Evolutionary conservation across 2,329 filamentous ascomycete species (phyloP).

Genomic region (Pestalotiopsis sp.): DNA sequence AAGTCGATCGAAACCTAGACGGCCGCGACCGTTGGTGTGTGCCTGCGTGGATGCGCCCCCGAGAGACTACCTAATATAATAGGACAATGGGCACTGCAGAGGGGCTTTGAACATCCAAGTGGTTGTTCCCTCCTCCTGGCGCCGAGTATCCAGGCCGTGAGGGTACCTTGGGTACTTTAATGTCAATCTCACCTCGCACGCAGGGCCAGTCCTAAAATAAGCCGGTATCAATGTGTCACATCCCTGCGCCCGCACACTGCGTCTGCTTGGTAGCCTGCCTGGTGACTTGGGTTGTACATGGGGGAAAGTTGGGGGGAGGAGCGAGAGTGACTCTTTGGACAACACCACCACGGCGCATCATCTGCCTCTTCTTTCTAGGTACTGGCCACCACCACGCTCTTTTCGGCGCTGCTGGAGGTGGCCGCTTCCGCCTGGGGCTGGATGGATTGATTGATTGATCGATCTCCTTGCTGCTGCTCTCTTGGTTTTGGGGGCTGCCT

Average conservation of each 20-base stretch:
- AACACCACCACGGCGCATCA: constrained; percentile 21
- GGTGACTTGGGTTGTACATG: constrained; percentile 4
- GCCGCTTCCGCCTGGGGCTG: not conserved
- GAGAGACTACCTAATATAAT: not conserved
- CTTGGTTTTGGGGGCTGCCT: constrained; percentile 11
- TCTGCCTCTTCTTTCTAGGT: constrained; percentile 28
- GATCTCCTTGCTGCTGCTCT: not conserved
- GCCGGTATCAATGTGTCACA: constrained; percentile 8
- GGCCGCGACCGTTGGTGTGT: not conserved
- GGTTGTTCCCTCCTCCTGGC: not conserved
- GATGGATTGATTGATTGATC: not conserved
- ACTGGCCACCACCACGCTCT: constrained; percentile 14
- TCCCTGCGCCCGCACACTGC: constrained; percentile 28
- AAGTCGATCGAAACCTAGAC: too few species aligned
- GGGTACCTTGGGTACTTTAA: constrained; percentile 9
- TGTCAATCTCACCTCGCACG: constrained; percentile 5
- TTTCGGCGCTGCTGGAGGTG: not conserved
- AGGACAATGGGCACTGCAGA: not conserved
- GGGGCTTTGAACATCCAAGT: not conserved
- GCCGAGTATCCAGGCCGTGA: not conserved
- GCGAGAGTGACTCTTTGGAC: constrained; percentile 8
- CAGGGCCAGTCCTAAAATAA: constrained; percentile 15
- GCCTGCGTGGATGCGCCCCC: not conserved
- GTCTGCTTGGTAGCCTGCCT: constrained; percentile 30
- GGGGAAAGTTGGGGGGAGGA: not conserved